Evolutionary conservation across 1,139 yeast genomes (phyloP).

Genomic region (Insectozyma bohioensis): DNA sequence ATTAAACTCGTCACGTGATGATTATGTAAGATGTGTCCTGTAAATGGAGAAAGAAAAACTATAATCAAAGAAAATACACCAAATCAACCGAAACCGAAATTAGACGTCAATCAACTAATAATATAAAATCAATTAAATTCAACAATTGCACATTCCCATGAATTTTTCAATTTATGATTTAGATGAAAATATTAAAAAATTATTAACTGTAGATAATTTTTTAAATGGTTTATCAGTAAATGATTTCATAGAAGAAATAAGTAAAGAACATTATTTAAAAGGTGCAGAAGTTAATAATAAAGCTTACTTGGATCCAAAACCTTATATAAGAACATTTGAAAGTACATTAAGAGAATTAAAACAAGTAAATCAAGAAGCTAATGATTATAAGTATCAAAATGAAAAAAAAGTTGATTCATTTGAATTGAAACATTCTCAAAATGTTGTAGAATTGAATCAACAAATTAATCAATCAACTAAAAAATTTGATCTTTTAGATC

Average conservation of each 20-base stretch:
- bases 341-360: conserved; percentile 74
- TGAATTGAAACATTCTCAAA: conserved; percentile 67
- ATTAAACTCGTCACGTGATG: no score
- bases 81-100: no score
- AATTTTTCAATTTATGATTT: conserved; percentile 49
- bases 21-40: no score
- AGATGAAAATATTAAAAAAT: conserved; percentile 69
- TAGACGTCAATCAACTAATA: no score
- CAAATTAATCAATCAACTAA: conserved; percentile 44
- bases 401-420: conserved; percentile 59
- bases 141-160: no score
- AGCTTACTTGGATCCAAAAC: conserved; percentile 81
- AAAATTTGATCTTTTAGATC: conserved; percentile 59
- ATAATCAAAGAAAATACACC: no score
- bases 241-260: conserved; percentile 80
- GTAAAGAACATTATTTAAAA: conserved; percentile 63
- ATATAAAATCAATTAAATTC: no score
- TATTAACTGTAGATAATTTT: conserved; percentile 71
- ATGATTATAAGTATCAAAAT: conserved; percentile 44
- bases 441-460: conserved; percentile 57
- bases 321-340: conserved; percentile 91
- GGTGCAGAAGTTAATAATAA: conserved; percentile 55
- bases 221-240: conserved; percentile 68
- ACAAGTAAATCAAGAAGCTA: conserved; percentile 55
- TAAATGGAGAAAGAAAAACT: no score